Percentiles rank a stretch among this genome's conserved stretches.
Evolutionary conservation across 331 rosid species (phyloP).

Genomic region (Rhamnella rubrinervis): DNA sequence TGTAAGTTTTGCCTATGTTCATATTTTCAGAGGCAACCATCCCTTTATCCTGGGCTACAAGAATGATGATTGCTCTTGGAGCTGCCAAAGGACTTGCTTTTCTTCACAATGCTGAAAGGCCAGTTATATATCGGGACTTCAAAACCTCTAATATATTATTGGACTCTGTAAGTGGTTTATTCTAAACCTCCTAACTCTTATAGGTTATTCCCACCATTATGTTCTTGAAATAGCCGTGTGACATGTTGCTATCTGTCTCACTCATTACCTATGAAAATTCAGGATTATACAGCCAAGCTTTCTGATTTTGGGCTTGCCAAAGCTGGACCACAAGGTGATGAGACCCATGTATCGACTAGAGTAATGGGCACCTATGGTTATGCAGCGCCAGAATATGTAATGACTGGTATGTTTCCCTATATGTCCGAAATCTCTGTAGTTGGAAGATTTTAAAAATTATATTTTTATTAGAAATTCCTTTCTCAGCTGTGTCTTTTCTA

Average conservation of each 20-base stretch:
- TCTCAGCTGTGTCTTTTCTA: conserved; percentile 1
- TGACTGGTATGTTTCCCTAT: conserved; percentile 45
- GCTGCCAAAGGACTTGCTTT: conserved; percentile 98
- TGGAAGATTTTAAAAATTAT: background rate
- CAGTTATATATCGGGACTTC: conserved; percentile 93
- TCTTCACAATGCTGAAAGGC: conserved; percentile 95
- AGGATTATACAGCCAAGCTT: conserved; percentile 86
- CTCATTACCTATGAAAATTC: conserved; percentile 25
- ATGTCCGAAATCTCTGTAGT: background rate
- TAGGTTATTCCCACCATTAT: conserved; percentile 3
- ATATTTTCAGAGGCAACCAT: conserved; percentile 67
- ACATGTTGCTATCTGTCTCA: conserved; percentile 7
- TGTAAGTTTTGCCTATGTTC: conserved; percentile 22
- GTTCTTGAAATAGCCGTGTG: background rate
- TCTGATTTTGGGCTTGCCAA: conserved; percentile 61
- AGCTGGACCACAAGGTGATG: conserved; percentile 64
- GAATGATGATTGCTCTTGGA: conserved; percentile 95
- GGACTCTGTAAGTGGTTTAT: conserved; percentile 76
- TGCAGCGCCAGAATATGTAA: conserved; percentile 60
- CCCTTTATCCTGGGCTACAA: conserved; percentile 79
- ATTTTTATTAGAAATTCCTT: background rate
- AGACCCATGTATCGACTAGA: conserved; percentile 57
- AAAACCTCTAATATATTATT: conserved; percentile 89
- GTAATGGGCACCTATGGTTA: conserved; percentile 63
- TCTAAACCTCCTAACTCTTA: background rate